Evolutionary conservation across 1,139 yeast species (phyloP), one percentile per base, ranked within the genome.

Genomic region (Suhomyces maxii): DNA sequence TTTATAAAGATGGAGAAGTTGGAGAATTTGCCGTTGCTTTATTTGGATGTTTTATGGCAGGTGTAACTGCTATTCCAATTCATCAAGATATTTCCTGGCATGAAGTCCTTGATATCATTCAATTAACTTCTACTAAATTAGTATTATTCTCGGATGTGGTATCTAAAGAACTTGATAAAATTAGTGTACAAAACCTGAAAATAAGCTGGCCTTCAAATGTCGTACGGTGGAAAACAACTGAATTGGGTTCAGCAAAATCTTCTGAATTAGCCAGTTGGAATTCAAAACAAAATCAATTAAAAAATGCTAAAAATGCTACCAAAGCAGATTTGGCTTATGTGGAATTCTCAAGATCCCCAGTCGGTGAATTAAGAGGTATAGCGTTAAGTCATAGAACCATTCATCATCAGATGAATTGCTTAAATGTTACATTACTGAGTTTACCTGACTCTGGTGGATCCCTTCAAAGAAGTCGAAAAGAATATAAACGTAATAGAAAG

Each of bases 31-130:
- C 88, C 0, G 81, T 88, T 1, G 96, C 98, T 0, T 65, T 95
- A 13, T 79, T 89, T 61, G 99, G 97, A 3, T 91, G 98, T 61
- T 89, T 93, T 57, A 72, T 93, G 53, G 96, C 97, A 0, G 97
- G 96, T 1, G 88, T 89, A 35, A 91, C 95, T 1, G 98, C 98
- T 0, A 95, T 95, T 9, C 99, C 99, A 0, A 82, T 90, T 38
- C 87, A 88, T 44, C 86, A 90, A 43, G 86, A 86, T 44, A 82
- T 86, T 37, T 77, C 82, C 25, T 59, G 84, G 36, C 72, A 71
- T 44, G 96, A 89, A 54, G 83, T 89, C 44, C 74, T 83, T 18
- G 84, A 82, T 49, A 86, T 91, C 36, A 79, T 93, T 61, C 79
- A 79, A 42, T 75, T 80, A 40, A 89, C 98, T 0, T 88, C 85